Percentiles rank a stretch among this genome's conserved stretches.
These are phyloP conservation scores for Sclerospora graminicola DNA, from an alignment of 352 stramenopile genomes.

Conservation along the genomic window DNA sequence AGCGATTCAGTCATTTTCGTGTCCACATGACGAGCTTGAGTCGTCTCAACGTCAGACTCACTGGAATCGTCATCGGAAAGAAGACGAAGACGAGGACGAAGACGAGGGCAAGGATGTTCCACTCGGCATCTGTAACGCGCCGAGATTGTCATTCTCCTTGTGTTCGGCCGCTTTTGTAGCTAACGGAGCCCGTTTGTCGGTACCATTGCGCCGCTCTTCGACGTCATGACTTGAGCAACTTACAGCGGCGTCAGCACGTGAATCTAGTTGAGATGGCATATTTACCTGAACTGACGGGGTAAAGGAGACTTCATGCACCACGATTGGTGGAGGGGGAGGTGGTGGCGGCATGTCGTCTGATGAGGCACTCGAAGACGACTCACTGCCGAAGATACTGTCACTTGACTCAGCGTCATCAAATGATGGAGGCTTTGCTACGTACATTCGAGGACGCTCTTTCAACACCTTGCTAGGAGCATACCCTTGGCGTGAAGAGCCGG, in stretches of 20 bases:
- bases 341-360: conserved; percentile 42
- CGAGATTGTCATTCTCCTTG: neutral
- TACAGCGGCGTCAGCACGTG: conserved; percentile 38
- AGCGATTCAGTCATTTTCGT: conserved; percentile 8
- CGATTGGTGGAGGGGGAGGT: conserved; percentile 28
- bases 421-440: conserved; percentile 52
- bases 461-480: conserved; percentile 33
- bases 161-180: conserved; percentile 9
- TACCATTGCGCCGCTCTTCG: conserved; percentile 1
- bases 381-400: conserved; percentile 81
- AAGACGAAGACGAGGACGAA: conserved; percentile 15
- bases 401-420: conserved; percentile 75
- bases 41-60: conserved; percentile 13
- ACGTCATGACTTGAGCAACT: conserved; percentile 33
- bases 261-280: conserved; percentile 26
- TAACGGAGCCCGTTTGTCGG: conserved; percentile 7
- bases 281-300: conserved; percentile 6
- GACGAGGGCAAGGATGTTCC: conserved; percentile 10
- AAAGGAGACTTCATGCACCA: conserved; percentile 11
- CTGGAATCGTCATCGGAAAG: conserved; percentile 23
- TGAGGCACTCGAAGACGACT: conserved; percentile 37
- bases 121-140: conserved; percentile 1
- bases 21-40: conserved; percentile 6
- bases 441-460: conserved; percentile 65
- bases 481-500: conserved; percentile 13